Base-by-base conservation (phyloP, 441 rosid genomes). In the Mallotus japonicus region DNA sequence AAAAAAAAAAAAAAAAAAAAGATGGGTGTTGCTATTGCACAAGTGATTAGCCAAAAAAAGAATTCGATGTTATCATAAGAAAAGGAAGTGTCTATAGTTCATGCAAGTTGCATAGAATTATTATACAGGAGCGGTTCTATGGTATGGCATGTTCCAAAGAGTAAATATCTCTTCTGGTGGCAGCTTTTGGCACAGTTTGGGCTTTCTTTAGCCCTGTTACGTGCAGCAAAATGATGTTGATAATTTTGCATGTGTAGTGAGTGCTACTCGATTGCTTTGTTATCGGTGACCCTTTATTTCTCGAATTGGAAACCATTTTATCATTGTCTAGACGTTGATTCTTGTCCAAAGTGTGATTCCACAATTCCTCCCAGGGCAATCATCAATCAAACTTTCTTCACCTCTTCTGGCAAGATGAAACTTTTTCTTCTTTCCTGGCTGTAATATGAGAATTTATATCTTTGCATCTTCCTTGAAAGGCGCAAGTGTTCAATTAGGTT, bases 281-380 rank as follows among this genome's bases (percentile, higher is more conserved):
- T 57, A 8, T 55, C 6, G 5, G 4, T 20, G 69, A 16, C 8
- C 62, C n/a, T 68, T 22, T 15, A 22, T 58, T 57, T 49, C 40
- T 32, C 24, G 47, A n/a, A n/a, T 15, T 28, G 58, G 28, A 49
- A 62, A 44, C 49, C 32, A 74, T 69, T 62, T 70, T 73, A 62
- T 61, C 71, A 37, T 4, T 67, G 66, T 70, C 70, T 53, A 42
- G 46, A 13, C 37, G 32, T 15, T 63, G 32, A 20, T 72, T 61
- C 75, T 71, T 82, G 80, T 80, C 75, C 81, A 74, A 53, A 15
- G 58, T 3, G 20, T 57, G 34, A 49, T 24, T 34, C 56, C 13
- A 6, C 1, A 10, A 2, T 15, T 22, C 58, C 32, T 51, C 15
- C 15, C 10, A 60, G 19, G n/a, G 55, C 55, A 11, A 65, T 17